A percentile compares a stretch with the other conserved stretches of the same genome.
phyloP scores from a whole-genome alignment of 768 basidiomycete species.

The Russula ochroleuca region DNA sequence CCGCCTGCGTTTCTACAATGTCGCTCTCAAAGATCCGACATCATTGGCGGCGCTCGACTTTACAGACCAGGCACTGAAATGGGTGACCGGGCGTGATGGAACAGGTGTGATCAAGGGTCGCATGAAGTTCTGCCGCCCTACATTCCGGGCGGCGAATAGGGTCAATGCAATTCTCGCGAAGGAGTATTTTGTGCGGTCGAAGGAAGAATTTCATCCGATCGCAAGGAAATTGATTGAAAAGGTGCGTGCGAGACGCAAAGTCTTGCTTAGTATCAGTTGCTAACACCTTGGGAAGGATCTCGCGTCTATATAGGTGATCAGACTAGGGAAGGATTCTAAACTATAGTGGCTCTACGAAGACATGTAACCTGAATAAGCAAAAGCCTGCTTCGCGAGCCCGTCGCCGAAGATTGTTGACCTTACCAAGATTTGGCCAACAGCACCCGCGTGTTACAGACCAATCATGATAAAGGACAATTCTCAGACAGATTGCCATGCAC shows the following conservation, averaged over 20 bases:
- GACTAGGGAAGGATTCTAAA: background rate
- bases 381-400: background rate
- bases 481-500: background rate
- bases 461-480: background rate
- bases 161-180: slow-evolving; percentile 54
- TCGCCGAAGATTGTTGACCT: background rate
- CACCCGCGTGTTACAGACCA: background rate
- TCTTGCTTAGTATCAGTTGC: background rate
- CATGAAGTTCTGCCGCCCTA: slow-evolving; percentile 81
- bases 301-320: slow-evolving; percentile 5
- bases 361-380: background rate
- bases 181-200: slow-evolving; percentile 44
- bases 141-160: slow-evolving; percentile 51
- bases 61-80: slow-evolving; percentile 52
- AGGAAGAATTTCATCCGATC: slow-evolving; percentile 68
- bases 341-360: background rate
- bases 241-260: slow-evolving; percentile 37
- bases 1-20: slow-evolving; percentile 69
- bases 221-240: slow-evolving; percentile 72
- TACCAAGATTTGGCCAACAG: background rate
- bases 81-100: slow-evolving; percentile 62
- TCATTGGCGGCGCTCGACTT: slow-evolving; percentile 49
- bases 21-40: slow-evolving; percentile 53
- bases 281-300: slow-evolving; percentile 31
- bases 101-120: slow-evolving; percentile 65